Evolutionary conservation across 1,284 basidiomycete genomes (phyloP).

Genomic region (Gomphus bonarii): DNA sequence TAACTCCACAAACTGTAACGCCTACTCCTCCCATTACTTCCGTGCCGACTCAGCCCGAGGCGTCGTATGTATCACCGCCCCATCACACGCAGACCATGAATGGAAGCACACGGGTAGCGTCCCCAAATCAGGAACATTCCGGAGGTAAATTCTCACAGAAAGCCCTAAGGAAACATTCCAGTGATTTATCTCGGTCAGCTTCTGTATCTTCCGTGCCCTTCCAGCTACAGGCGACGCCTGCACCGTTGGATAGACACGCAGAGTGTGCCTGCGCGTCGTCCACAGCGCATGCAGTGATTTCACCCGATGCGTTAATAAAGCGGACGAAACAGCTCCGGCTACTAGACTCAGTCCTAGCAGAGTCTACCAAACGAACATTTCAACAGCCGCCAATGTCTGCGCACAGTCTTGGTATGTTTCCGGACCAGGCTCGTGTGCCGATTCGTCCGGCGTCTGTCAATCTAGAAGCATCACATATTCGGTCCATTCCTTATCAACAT

Average conservation of each 20-base stretch:
- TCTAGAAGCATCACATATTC: not conserved
- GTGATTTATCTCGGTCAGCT: not conserved
- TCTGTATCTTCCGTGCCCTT: not conserved
- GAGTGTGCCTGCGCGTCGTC: not conserved
- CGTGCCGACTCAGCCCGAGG: not conserved
- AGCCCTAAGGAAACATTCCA: not conserved
- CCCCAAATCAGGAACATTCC: not conserved
- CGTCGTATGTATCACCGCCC: not conserved
- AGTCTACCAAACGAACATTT: not conserved
- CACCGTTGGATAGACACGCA: not conserved
- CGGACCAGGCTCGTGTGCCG: not conserved
- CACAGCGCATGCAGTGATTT: not conserved
- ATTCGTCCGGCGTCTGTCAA: slow-evolving; percentile 4
- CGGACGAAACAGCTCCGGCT: slow-evolving; percentile 7
- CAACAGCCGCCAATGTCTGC: not conserved
- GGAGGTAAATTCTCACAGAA: not conserved
- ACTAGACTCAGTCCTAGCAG: slow-evolving; percentile 8
- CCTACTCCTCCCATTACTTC: not conserved
- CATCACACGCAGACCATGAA: not conserved
- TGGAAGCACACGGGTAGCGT: not conserved
- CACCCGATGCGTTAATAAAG: not conserved
- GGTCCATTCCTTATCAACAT: not conserved
- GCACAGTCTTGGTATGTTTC: not conserved
- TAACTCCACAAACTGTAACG: slow-evolving; percentile 1
- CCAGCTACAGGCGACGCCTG: not conserved